A percentile compares a stretch with the other conserved stretches of the same genome.
Conservation (phyloP, 2,329 filamentous ascomycete species). For the Trichoderma sp. region DNA sequence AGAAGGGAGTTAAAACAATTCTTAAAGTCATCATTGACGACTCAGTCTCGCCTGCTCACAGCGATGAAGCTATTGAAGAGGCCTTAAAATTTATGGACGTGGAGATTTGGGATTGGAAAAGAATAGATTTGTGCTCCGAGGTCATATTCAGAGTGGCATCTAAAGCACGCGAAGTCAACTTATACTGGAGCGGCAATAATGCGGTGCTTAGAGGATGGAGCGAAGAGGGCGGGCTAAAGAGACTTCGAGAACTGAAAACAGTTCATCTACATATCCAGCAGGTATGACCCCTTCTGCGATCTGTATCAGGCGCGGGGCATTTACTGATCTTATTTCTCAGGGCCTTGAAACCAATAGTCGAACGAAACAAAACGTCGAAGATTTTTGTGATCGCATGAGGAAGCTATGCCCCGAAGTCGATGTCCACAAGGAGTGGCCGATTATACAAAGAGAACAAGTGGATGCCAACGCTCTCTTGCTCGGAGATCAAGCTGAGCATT, state of each 20-base stretch:
- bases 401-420: slow-evolving; percentile 19
- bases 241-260: slow-evolving; percentile 26
- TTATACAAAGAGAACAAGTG: slow-evolving; percentile 6
- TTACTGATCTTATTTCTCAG: background rate
- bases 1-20: slow-evolving; percentile 30
- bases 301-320: background rate
- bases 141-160: slow-evolving; percentile 23
- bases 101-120: slow-evolving; percentile 33
- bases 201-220: slow-evolving; percentile 35
- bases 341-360: slow-evolving; percentile 24
- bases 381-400: slow-evolving; percentile 23
- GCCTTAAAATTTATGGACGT: slow-evolving; percentile 28
- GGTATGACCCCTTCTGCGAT: background rate
- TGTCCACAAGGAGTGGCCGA: slow-evolving; percentile 17
- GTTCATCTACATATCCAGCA: slow-evolving; percentile 28
- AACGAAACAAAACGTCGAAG: slow-evolving; percentile 21
- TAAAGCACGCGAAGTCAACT: slow-evolving; percentile 23
- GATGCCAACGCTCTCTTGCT: background rate
- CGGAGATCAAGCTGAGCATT: slow-evolving; percentile 20
- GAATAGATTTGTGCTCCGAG: slow-evolving; percentile 30
- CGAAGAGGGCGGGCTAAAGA: slow-evolving; percentile 28
- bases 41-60: slow-evolving; percentile 25
- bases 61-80: slow-evolving; percentile 32
- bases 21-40: slow-evolving; percentile 34
- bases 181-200: slow-evolving; percentile 36